Evolutionary conservation across 2,329 filamentous ascomycete genomes (phyloP).

Genomic region (Endocalyx cinctus): DNA sequence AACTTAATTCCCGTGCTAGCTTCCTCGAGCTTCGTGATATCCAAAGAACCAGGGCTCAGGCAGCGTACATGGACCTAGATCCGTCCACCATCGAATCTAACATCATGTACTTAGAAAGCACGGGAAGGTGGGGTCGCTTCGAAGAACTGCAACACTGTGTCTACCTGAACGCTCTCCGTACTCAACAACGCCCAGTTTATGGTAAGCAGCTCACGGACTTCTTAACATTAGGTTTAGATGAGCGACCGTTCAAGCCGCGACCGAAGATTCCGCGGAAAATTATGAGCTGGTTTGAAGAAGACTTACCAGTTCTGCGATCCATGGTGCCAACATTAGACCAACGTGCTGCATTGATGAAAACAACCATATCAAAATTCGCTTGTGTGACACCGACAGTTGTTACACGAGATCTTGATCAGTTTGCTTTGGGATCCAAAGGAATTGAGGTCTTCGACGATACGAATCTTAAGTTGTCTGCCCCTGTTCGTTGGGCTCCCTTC

Average conservation of each 20-base stretch:
- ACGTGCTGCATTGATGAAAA: constrained; percentile 68
- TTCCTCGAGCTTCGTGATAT: constrained; percentile 68
- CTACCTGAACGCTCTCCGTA: constrained; percentile 75
- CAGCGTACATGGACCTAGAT: constrained; percentile 52
- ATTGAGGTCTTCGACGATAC: constrained; percentile 53
- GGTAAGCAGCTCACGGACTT: constrained; percentile 74
- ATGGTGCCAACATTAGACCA: constrained; percentile 73
- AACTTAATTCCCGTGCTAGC: constrained; percentile 64
- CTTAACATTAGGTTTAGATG: constrained; percentile 59
- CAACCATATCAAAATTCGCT: constrained; percentile 78
- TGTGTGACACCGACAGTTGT: constrained; percentile 89
- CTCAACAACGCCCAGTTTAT: constrained; percentile 76
- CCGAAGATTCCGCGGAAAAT: constrained; percentile 59
- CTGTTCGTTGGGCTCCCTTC: constrained; percentile 51
- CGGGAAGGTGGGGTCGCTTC: constrained; percentile 63
- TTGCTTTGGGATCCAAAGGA: constrained; percentile 60
- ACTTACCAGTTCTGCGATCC: constrained; percentile 57
- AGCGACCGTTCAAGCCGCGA: constrained; percentile 54
- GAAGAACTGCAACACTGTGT: constrained; percentile 77
- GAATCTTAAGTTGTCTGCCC: constrained; percentile 54
- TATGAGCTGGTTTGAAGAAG: constrained; percentile 71
- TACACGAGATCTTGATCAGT: constrained; percentile 67
- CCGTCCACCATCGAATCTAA: constrained; percentile 65
- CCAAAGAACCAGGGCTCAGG: constrained; percentile 59
- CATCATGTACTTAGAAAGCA: constrained; percentile 68